Percentiles rank a stretch among this genome's conserved stretches.
phyloP scores from a whole-genome alignment of 345 rosid genomes.

The Brassica napus region Da-Ae NC_063449.1:43194001-43194500 shows the following conservation, averaged over 20 bases:
- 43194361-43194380: constrained; percentile 45
- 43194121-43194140: constrained; percentile 77
- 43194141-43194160: constrained; percentile 19
- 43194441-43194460: neutral
- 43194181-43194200: neutral
- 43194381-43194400: constrained; percentile 30
- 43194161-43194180: neutral
- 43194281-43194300: constrained; percentile 67
- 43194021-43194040: constrained; percentile 39
- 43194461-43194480: neutral
- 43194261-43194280: constrained; percentile 68
- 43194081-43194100: constrained; percentile 64
- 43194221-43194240: constrained; percentile 50
- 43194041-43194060: constrained; percentile 50
- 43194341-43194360: constrained; percentile 67
- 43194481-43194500: neutral
- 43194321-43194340: constrained; percentile 72
- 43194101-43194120: constrained; percentile 77
- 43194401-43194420: constrained; percentile 26
- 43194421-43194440: constrained; percentile 5
- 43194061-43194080: constrained; percentile 46
- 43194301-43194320: constrained; percentile 83
- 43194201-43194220: neutral
- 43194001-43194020: constrained; percentile 33
- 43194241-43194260: constrained; percentile 87